Evolutionary conservation across 1,139 yeast species (phyloP), one percentile per base, ranked within the genome.

Genomic region (Geotrichum bryndzae): DNA sequence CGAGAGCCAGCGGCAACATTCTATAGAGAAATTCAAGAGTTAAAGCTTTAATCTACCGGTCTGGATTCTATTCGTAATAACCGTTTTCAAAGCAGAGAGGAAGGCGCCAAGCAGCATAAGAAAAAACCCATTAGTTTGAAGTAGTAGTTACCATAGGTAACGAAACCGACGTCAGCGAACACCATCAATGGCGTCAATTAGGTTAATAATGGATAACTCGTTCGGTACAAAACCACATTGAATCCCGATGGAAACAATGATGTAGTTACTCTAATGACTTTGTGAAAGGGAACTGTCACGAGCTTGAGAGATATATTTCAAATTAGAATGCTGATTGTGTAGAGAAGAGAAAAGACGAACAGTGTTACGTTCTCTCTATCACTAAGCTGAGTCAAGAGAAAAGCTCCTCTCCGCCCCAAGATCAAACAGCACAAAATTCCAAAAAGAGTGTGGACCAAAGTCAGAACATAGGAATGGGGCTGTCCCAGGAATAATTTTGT

Each of bases 251-350:
- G 68, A 64, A 69, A 68, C 41, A 69, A 61, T 13, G 72, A 72
- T 10, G 72, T 68, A 55, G 68, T 69, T 7, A 72, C 72, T 38
- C 72, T 66, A 54, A 69, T 68, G 35, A 68, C 65, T 62, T 69
- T 71, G 59, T 68, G 71, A 58, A 69, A 67, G 13, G 72, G 72
- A 27, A 69, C 70, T 27, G 72, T 68, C 53, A 69, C 71, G 55
- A 68, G 66, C 58, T 68, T 67, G 31, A 69, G 66, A 23, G 71
- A 68, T 38, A 69, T 68, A 53, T 69, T 69, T 15, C 69, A 68
- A 51, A 69, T 67, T 51, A 72, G 72, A 56, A 69, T 68, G 65
- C 69, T 69, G 65, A 68, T 67, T 51, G 72, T 68, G 67, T 68
- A 69, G 52, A 69, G 68, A 31, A 68, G 63, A 25, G 72, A 68